Conservation (phyloP, 2,329 filamentous ascomycete species). For the Seiridium unicorne region DNA sequence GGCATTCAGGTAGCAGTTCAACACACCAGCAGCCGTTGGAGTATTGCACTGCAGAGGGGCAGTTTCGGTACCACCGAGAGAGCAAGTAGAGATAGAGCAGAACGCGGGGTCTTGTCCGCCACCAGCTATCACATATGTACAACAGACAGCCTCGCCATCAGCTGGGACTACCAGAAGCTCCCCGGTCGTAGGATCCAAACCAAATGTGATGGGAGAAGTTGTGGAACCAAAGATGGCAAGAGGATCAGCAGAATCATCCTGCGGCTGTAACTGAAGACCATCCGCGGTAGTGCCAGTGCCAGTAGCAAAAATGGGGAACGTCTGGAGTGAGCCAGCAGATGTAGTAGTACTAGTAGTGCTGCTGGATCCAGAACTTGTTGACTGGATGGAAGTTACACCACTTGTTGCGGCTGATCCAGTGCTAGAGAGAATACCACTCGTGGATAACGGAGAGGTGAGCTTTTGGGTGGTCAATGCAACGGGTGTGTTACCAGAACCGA, state of each 20-base stretch:
- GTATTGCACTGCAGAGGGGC: neutral
- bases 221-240: neutral
- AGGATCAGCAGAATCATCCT: neutral
- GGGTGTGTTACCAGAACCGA: neutral
- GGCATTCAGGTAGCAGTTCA: neutral
- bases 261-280: neutral
- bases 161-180: neutral
- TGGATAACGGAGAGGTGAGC: neutral
- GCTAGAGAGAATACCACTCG: neutral
- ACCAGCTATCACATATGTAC: neutral
- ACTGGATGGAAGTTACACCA: neutral
- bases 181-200: neutral
- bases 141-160: neutral
- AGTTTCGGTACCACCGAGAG: neutral
- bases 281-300: neutral
- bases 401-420: neutral
- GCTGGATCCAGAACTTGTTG: neutral
- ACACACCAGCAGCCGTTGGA: neutral
- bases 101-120: neutral
- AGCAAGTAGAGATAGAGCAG: neutral
- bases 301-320: neutral
- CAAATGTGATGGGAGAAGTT: neutral
- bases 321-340: neutral
- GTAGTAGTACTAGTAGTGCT: too few relatives aligned
- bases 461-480: neutral